These are phyloP conservation scores for Paraurostyla sp. DNA, from an alignment of 73 alveolate species.

Conservation along the genomic window DNA sequence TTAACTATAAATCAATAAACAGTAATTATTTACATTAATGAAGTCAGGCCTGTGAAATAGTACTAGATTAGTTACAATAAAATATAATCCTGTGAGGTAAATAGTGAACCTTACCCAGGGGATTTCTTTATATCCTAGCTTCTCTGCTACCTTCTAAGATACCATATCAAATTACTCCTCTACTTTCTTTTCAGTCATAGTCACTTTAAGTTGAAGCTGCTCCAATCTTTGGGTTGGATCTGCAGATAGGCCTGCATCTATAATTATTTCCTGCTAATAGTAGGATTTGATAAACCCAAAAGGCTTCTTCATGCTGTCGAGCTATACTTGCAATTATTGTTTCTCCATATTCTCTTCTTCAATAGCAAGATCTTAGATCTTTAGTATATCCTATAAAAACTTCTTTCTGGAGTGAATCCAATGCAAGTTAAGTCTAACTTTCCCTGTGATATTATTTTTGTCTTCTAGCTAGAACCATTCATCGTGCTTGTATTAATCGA, in stretches of 20 bases:
- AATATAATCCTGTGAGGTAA: not conserved
- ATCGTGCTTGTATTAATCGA: constrained; percentile 77
- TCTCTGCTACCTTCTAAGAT: not conserved
- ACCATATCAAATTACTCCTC: constrained; percentile 5
- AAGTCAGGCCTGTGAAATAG: constrained; percentile 41
- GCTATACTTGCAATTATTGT: not conserved
- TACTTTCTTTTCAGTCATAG: not conserved
- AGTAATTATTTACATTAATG: constrained; percentile 10
- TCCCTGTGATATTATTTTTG: constrained; percentile 39
- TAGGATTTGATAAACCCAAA: constrained; percentile 30
- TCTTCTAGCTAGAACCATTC: constrained; percentile 57
- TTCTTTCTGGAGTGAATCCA: constrained; percentile 74
- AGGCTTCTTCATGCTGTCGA: constrained; percentile 30
- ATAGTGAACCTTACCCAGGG: constrained; percentile 56
- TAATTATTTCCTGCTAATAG: not conserved
- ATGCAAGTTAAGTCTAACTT: constrained; percentile 56
- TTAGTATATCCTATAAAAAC: constrained; percentile 37
- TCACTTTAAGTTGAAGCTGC: not conserved
- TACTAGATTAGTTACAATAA: not conserved
- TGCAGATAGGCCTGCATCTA: not conserved
- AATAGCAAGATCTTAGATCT: constrained; percentile 12
- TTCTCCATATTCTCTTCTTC: constrained; percentile 31
- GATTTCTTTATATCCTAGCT: constrained; percentile 33
- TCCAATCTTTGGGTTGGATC: not conserved
- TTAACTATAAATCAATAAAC: not conserved